phyloP scores from a whole-genome alignment of 108 stramenopile species.

The Nitzschia sp. region DNA sequence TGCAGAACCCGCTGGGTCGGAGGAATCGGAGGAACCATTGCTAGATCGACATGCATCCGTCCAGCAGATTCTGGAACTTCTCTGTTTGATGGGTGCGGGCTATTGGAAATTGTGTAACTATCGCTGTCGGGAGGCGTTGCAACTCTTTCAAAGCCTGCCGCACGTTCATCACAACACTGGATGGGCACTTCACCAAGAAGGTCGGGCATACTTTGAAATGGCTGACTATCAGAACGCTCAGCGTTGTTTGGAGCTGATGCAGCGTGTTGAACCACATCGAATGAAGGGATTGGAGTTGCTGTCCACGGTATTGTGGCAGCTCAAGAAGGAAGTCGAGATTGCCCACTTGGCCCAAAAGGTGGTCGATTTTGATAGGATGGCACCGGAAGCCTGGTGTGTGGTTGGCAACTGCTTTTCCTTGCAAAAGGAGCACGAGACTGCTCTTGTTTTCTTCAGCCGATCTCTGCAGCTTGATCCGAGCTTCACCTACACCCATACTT shows the following conservation, averaged over 20 bases:
- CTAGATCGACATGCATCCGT: slow-evolving; percentile 37
- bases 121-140: slow-evolving; percentile 76
- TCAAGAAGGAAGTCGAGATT: slow-evolving; percentile 95
- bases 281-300: slow-evolving; percentile 92
- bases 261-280: slow-evolving; percentile 86
- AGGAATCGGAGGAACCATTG: slow-evolving; percentile 25
- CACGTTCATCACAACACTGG: slow-evolving; percentile 84
- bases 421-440: slow-evolving; percentile 97
- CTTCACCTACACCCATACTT: slow-evolving; percentile 95
- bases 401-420: slow-evolving; percentile 97
- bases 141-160: slow-evolving; percentile 78
- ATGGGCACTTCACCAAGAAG: slow-evolving; percentile 93
- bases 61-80: slow-evolving; percentile 50
- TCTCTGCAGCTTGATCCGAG: slow-evolving; percentile 88
- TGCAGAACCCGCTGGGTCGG: neutral
- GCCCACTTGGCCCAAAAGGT: slow-evolving; percentile 91
- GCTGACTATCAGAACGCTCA: slow-evolving; percentile 91
- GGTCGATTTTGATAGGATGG: slow-evolving; percentile 81
- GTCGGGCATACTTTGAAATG: slow-evolving; percentile 93
- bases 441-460: slow-evolving; percentile 91
- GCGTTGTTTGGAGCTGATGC: slow-evolving; percentile 82
- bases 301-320: slow-evolving; percentile 93
- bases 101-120: slow-evolving; percentile 71
- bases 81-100: slow-evolving; percentile 64
- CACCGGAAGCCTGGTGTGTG: slow-evolving; percentile 95